Evolutionary conservation across 495 filamentous ascomycete species (phyloP), one percentile per base, ranked within the genome.

Genomic region (Xylaria acuta): DNA sequence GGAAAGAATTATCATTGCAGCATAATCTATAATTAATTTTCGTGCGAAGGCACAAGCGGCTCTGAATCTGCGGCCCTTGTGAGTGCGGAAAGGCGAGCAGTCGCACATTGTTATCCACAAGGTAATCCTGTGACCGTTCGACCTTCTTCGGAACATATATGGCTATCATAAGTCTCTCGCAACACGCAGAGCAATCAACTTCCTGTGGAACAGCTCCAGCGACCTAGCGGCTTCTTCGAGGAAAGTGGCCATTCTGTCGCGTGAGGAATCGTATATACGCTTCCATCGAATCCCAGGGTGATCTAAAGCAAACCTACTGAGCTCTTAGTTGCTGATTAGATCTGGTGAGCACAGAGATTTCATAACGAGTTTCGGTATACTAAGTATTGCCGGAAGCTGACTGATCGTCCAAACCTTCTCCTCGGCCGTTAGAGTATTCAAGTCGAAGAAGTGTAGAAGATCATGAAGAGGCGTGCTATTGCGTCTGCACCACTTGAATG

Each of bases 11-110:
- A 34, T 81, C 75, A 53, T 87, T 84, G 66, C 75, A 86, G 73
- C 80, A 86, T 2, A 87, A 73, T 27, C 80, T 77, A 64, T 87
- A 87, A 34, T 84, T 80, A 40, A 75, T 77, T 72, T 84, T 85
- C 0, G 86, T 86, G 0, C 81, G 81, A 0, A 85, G 69, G 6
- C 78, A 74, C 27, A 80, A 67, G 5, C 84, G 77, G 59, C 84
- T 80, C 41, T 78, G 72, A 1, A 73, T 76, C 51, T 80, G 67
- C 9, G 68, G 75, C 22, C 80, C 82, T 64, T 85, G 82, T 5
- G 85, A 82, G 54, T 82, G 83, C 9, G 86, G 82, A 56, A 88
- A 85, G 0, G 86, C 85, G 72, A 87, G 82, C 12, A 87, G 73
- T 3, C 85, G 82, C 8, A 86, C 83, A 16, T 63, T 71, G 67